Base-by-base conservation (phyloP, 306 rosid species). In the Dicorynia guianensis region DNA sequence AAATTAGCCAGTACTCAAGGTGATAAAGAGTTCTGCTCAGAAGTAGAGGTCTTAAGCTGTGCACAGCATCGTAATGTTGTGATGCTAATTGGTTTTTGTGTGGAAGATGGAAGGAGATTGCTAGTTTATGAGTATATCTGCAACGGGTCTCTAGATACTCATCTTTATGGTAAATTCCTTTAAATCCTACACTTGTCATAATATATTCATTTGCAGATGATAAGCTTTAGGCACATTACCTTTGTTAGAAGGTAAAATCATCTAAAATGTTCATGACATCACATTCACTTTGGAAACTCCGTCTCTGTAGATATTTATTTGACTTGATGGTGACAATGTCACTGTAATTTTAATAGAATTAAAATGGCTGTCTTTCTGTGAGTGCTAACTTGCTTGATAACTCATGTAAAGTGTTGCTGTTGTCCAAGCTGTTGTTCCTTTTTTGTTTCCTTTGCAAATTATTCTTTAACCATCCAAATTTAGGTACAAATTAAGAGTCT, bases 81-180 rank as follows among this genome's bases (percentile, higher is more conserved):
- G 79, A 87, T 90, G 97, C 87, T 95, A 48, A 90, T 89, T 20
- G 97, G 99, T 5, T 89, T 95, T 60, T 92, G 97, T 61, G 96
- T 92, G 74, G 99, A 95, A 76, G 88, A 83, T 48, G 99, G 97
- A 80, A 90, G 89, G 83, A 92, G 96, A 84, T 82, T 92, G 86
- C 89, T 95, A 15, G 97, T 92, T 65, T 95, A 95, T 81, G 99
- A 95, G 78, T 95, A 86, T 63, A 82, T 95, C 46, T 95, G 99
- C 96, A 86, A 95, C n/a, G 89, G 96, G 18, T 92, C 99, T 55
- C 77, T 92, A 67, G 93, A 89, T 92, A 85, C 91, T 63, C 99
- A 90, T 82, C 96, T 95, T 59, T 95, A 92, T 57, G 89, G 99
- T 95, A 87, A 84, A 25, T 39, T 69, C 53, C 76, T 58, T 19